phyloP scores from a whole-genome alignment of 1,284 basidiomycete species.

The Apiotrichum veenhuisii region DNA sequence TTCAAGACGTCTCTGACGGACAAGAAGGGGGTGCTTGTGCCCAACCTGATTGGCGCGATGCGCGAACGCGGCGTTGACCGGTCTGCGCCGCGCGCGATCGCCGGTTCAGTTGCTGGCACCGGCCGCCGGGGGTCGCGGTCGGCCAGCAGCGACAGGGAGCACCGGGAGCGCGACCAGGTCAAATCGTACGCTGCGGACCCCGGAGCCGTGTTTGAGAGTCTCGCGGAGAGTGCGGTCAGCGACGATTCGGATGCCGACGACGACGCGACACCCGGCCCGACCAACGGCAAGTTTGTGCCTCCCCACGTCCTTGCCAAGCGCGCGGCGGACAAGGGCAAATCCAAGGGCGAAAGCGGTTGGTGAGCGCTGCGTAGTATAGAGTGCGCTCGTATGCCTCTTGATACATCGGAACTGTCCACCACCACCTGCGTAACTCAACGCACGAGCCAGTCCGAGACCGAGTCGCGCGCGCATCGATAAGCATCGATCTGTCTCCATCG shows the following conservation, averaged over 20 bases:
- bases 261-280: background rate
- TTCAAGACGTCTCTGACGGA: constrained; percentile 46
- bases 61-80: constrained; percentile 19
- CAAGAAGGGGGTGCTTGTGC: constrained; percentile 38
- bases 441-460: too few species aligned
- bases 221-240: constrained; percentile 29
- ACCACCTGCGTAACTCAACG: too few species aligned
- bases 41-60: constrained; percentile 41
- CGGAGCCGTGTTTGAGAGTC: constrained; percentile 38
- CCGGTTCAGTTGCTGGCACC: background rate
- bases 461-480: too few species aligned
- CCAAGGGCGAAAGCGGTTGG: constrained; percentile 31
- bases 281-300: constrained; percentile 35
- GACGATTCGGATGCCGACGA: constrained; percentile 22
- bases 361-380: constrained; percentile 20
- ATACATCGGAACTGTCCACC: too few species aligned
- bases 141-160: constrained; percentile 32
- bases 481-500: too few species aligned
- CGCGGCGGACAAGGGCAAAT: constrained; percentile 17
- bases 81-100: background rate
- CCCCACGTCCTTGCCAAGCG: constrained; percentile 39
- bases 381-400: too few species aligned
- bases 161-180: constrained; percentile 35
- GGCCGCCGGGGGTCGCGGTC: constrained; percentile 19
- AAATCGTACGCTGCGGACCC: constrained; percentile 35